A percentile compares a stretch with the other conserved stretches of the same genome.
phyloP scores from a whole-genome alignment of 805 yeast genomes.

The Pichia rugopelliculosa region DNA sequence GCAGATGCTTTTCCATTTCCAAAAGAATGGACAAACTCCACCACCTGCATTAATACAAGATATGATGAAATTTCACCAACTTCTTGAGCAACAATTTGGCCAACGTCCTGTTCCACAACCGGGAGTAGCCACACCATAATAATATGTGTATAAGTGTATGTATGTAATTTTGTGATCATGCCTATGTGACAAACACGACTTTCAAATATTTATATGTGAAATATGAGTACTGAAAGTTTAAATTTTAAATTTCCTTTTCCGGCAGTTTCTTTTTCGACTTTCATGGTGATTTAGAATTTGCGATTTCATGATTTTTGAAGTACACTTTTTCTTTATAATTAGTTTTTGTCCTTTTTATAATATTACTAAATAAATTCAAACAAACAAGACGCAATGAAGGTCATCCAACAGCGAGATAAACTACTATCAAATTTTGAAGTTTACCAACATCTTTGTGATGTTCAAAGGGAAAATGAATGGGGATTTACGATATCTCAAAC shows the following conservation, averaged over 20 bases:
- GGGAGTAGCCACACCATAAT: background rate
- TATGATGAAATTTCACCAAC: conserved; percentile 10
- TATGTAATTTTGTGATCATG: background rate
- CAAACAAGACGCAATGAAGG: conserved; percentile 22
- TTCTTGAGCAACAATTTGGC: conserved; percentile 5
- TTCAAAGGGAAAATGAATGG: conserved; percentile 43
- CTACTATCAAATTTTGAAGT: conserved; percentile 65
- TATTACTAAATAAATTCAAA: background rate
- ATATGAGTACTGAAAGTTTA: too few relatives aligned
- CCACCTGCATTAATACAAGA: conserved; percentile 14
- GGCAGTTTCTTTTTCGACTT: background rate
- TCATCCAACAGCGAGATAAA: conserved; percentile 45
- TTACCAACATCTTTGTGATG: conserved; percentile 40
- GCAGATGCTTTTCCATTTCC: conserved; percentile 8
- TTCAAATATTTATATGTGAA: too few relatives aligned
- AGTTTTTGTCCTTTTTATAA: too few relatives aligned
- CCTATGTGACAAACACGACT: background rate
- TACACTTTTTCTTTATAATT: too few relatives aligned
- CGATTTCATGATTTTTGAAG: background rate
- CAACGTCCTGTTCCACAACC: background rate
- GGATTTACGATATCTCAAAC: conserved; percentile 27
- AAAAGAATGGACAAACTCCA: conserved; percentile 14
- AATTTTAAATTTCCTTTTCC: background rate
- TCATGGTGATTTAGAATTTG: background rate
- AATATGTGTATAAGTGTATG: background rate